These are phyloP conservation scores for Hippophae gyantsensis DNA, from an alignment of 306 rosid genomes.

Conservation along the genomic window DNA sequence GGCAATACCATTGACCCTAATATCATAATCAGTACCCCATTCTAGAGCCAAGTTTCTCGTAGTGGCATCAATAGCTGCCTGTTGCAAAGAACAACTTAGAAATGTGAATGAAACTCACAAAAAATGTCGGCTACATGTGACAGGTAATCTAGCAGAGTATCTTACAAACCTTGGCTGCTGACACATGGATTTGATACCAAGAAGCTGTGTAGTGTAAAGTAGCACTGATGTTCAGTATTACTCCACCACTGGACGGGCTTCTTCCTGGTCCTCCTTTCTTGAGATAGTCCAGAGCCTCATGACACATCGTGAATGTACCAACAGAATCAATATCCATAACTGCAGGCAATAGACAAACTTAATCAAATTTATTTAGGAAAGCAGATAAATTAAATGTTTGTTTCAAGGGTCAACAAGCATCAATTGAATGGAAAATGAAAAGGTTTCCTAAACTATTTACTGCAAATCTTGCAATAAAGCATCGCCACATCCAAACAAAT, in stretches of 20 bases:
- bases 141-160: not conserved
- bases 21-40: constrained; percentile 91
- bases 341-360: constrained; percentile 16
- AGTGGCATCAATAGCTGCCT: constrained; percentile 95
- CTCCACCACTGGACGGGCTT: constrained; percentile 52
- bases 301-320: constrained; percentile 95
- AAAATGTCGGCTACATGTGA: too few relatives aligned
- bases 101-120: too few relatives aligned
- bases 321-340: constrained; percentile 95
- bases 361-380: not conserved
- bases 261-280: constrained; percentile 85
- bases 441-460: too few relatives aligned
- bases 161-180: constrained; percentile 78
- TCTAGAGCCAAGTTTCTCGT: constrained; percentile 92
- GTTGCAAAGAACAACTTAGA: constrained; percentile 13
- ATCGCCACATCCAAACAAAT: too few relatives aligned
- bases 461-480: too few relatives aligned
- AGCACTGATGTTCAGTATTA: constrained; percentile 71
- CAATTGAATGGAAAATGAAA: not conserved
- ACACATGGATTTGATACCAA: constrained; percentile 91
- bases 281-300: constrained; percentile 76
- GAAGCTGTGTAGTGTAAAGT: constrained; percentile 81
- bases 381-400: not conserved
- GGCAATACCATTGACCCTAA: constrained; percentile 88
- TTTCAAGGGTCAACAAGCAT: not conserved